Evolutionary conservation across 176 grass and related monocot species (phyloP).

Genomic region (Panicum miliaceum): DNA sequence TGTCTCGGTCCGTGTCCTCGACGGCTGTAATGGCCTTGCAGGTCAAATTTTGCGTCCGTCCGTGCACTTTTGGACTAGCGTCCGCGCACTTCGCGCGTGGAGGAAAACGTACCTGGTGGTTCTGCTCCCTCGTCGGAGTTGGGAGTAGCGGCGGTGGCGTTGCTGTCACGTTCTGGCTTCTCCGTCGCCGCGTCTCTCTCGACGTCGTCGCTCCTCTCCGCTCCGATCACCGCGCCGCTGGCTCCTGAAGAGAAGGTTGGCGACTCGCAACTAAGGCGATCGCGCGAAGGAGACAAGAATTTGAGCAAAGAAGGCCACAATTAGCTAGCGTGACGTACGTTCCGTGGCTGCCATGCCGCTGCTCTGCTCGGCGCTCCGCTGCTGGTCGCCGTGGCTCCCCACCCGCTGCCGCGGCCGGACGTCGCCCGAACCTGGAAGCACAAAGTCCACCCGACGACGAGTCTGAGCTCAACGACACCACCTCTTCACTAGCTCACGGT

Average conservation of each 20-base stretch:
- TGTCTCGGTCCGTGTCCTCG: background rate
- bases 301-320: background rate
- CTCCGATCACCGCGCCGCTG: conserved; percentile 14
- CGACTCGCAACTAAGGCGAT: background rate
- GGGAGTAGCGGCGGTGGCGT: background rate
- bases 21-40: background rate
- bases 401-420: background rate
- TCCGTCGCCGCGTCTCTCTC: background rate
- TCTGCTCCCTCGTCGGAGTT: conserved; percentile 18
- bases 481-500: too few species aligned
- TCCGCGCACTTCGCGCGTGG: background rate
- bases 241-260: conserved; percentile 22
- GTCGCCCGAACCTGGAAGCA: conserved; percentile 29
- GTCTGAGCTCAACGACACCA: background rate
- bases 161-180: background rate
- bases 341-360: background rate
- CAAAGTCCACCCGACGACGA: background rate
- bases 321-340: conserved; percentile 1
- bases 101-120: background rate
- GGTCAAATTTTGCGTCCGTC: background rate
- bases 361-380: conserved; percentile 1
- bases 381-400: background rate
- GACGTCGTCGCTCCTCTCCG: conserved; percentile 7
- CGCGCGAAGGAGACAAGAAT: background rate
- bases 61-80: background rate